Percentiles rank a stretch among this genome's conserved stretches.
phyloP scores from a whole-genome alignment of 2,329 filamentous ascomycete species.

The Aspergillus bombycis region DNA sequence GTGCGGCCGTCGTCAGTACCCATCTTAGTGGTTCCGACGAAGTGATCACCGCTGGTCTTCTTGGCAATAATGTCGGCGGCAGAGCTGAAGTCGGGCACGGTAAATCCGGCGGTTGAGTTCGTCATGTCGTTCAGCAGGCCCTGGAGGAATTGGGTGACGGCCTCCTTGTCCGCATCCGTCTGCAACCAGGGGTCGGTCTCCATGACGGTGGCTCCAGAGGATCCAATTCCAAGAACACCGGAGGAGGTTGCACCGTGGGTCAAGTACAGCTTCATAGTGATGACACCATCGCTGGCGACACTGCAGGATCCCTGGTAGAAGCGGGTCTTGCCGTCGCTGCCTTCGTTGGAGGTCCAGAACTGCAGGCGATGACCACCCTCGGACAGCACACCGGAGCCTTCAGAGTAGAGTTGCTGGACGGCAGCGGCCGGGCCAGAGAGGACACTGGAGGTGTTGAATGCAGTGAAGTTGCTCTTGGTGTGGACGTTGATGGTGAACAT shows the following conservation, averaged over 20 bases:
- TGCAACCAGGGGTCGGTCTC: conserved; percentile 20
- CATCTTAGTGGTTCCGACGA: conserved; percentile 58
- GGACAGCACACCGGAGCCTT: conserved; percentile 19
- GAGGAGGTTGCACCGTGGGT: conserved; percentile 26
- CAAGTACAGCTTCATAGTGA: conserved; percentile 25
- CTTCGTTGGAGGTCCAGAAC: conserved; percentile 27
- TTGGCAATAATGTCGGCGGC: conserved; percentile 19
- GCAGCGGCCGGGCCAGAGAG: conserved; percentile 11
- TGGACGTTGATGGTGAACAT: conserved; percentile 23
- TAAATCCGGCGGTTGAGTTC: conserved; percentile 14
- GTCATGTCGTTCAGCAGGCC: conserved; percentile 18
- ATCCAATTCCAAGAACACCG: conserved; percentile 21
- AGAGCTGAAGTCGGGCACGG: conserved; percentile 18
- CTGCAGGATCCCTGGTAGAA: conserved; percentile 27
- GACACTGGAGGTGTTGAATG: conserved; percentile 21
- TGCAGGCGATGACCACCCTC: conserved; percentile 26
- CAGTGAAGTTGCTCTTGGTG: conserved; percentile 22
- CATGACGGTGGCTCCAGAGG: conserved; percentile 18
- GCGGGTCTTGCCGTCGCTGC: conserved; percentile 21
- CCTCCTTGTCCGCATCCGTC: conserved; percentile 20
- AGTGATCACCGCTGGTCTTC: conserved; percentile 53
- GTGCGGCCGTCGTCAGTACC: conserved; percentile 22
- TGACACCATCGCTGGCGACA: conserved; percentile 14
- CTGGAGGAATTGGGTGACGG: conserved; percentile 18
- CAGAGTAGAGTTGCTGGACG: conserved; percentile 12